A percentile compares a stretch with the other conserved stretches of the same genome.
Conservation (phyloP, 805 yeast species). For the Yarrowia porcina region DNA sequence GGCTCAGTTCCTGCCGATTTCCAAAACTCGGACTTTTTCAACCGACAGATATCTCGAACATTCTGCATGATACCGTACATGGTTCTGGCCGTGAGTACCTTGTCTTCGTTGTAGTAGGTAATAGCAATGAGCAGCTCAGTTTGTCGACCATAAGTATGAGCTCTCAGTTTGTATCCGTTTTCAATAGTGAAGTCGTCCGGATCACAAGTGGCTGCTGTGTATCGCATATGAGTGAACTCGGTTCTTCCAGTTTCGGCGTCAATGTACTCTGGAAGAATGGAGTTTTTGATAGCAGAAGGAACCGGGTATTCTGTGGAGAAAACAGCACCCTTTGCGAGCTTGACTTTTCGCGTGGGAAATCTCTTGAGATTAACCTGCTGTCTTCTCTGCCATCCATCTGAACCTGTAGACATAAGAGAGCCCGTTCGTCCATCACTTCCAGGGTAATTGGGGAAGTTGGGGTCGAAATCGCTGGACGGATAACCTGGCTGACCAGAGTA, state of each 20-base stretch:
- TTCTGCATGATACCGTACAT: conserved; percentile 63
- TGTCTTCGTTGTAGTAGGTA: conserved; percentile 69
- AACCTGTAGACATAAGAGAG: background rate
- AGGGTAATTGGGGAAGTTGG: conserved; percentile 1
- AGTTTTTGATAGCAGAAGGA: conserved; percentile 43
- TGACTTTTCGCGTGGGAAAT: conserved; percentile 40
- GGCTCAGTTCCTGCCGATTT: conserved; percentile 49
- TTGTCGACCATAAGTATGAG: conserved; percentile 53
- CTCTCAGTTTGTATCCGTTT: conserved; percentile 54
- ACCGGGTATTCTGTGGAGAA: conserved; percentile 41
- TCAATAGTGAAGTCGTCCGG: conserved; percentile 58
- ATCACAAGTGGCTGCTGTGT: conserved; percentile 66
- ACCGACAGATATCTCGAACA: conserved; percentile 56
- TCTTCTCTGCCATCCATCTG: conserved; percentile 34
- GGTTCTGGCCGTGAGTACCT: conserved; percentile 56
- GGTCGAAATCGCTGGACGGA: background rate
- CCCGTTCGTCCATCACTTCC: background rate
- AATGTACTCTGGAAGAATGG: conserved; percentile 39
- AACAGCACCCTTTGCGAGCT: conserved; percentile 39
- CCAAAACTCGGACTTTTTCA: conserved; percentile 46
- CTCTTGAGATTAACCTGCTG: conserved; percentile 36
- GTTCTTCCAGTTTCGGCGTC: conserved; percentile 46
- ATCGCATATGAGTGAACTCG: conserved; percentile 60
- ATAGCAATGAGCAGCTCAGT: conserved; percentile 61
- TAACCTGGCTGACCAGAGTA: conserved; percentile 5